Base-by-base conservation (phyloP, 2,329 filamentous ascomycete species). In the Fusarium heterosporum region DNA sequence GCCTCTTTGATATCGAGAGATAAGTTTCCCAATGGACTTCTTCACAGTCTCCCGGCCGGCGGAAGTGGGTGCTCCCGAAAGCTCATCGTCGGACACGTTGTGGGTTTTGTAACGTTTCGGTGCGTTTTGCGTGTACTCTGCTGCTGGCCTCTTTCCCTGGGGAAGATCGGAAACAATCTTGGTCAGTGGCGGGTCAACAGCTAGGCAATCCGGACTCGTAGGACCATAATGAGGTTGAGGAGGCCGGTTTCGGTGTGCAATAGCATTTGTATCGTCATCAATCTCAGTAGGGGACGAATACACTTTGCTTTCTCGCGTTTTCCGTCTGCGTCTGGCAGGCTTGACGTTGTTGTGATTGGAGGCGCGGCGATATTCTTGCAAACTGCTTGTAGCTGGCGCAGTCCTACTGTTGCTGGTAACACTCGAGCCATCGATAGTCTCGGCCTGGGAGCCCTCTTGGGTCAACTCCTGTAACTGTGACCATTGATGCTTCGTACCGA, bases 71-170 rank as follows among this genome's bases (percentile, higher is more conserved):
- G 55, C 29, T 4, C 25, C 52, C 28, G 52, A 65, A 13, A 79
- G 66, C 59, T 79, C 76, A 48, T 79, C 77, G 28, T 76, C 76
- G 3, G 72, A 76, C 1, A 46, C 57, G 19, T 43, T 39, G 3
- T 42, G 26, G 29, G 36, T 17, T 47, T 61, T 66, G 43, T 51
- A 51, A 38, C 69, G 55, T 42, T 71, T 72, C 22, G 58, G 6
- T 16, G 26, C 22, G 34, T 40, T 40, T n/a, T 47, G 50, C 14
- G 13, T 16, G 36, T 60, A 49, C 10, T 55, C 66, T 40, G 30
- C n/a, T 51, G 57, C 58, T 26, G 38, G 36, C 38, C 54, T 42
- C 19, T 66, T 61, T 48, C 45, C 29, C 39, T 40, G 59, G 12
- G 32, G 28, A 38, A 73, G 8, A 56, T 76, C 72, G 12, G 75